These are phyloP conservation scores for Caryopteris hybrid DNA, from an alignment of 305 asterid genomes.

Conservation along the genomic window DNA sequence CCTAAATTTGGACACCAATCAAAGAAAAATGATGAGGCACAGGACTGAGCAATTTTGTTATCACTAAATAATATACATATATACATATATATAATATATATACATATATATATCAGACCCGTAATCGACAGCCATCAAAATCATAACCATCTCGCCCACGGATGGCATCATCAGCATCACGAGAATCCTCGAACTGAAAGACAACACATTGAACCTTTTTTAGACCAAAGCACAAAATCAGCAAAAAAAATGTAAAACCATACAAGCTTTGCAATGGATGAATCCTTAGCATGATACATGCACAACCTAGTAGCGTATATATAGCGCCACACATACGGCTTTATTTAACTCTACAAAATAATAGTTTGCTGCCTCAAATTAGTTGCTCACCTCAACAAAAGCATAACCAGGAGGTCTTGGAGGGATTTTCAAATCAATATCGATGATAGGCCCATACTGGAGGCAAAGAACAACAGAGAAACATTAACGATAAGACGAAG, in stretches of 20 bases:
- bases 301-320: background rate
- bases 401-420: constrained; percentile 91
- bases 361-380: background rate
- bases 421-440: constrained; percentile 80
- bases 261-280: background rate
- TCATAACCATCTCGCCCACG: constrained; percentile 79
- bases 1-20: constrained; percentile 34
- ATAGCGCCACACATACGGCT: constrained; percentile 2
- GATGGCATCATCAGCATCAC: constrained; percentile 88
- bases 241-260: background rate
- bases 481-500: background rate
- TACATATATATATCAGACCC: constrained; percentile 50
- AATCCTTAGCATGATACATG: background rate
- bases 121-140: constrained; percentile 64
- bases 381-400: constrained; percentile 71
- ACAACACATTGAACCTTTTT: background rate
- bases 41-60: background rate
- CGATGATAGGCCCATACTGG: constrained; percentile 75
- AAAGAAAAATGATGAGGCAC: background rate
- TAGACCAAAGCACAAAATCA: background rate
- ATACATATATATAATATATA: too few relatives aligned
- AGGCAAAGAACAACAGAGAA: constrained; percentile 4
- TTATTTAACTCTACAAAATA: too few relatives aligned
- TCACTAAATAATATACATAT: background rate
- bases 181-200: constrained; percentile 67